Percentiles rank a stretch among this genome's conserved stretches.
Conservation (phyloP, 2,329 filamentous ascomycete genomes). For the Diaporthe citrichinensis region DNA sequence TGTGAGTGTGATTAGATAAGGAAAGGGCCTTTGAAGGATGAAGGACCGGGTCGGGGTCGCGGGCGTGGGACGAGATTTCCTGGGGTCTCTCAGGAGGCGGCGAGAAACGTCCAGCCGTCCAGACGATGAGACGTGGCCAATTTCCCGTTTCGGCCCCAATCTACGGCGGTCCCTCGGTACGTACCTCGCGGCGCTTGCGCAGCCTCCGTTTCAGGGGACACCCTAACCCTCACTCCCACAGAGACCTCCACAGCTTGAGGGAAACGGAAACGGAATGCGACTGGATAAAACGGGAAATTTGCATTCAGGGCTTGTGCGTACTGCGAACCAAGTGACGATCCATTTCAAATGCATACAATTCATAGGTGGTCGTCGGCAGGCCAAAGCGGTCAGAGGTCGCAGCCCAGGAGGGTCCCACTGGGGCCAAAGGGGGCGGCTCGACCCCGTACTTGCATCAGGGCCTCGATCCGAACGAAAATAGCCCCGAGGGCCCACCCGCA, state of each 20-base stretch:
- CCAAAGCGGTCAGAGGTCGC: conserved; percentile 22
- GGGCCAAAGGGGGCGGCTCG: conserved; percentile 1
- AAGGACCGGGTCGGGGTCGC: conserved; percentile 19
- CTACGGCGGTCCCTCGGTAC: conserved; percentile 14
- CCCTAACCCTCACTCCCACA: background rate
- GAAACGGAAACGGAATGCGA: background rate
- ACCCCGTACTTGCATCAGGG: conserved; percentile 18
- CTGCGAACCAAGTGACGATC: background rate
- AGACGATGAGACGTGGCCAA: conserved; percentile 40
- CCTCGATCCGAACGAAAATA: conserved; percentile 7
- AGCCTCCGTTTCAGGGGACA: conserved; percentile 10
- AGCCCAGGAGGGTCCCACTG: conserved; percentile 1
- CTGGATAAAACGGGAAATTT: background rate
- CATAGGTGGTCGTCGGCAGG: background rate
- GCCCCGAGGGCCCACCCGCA: background rate
- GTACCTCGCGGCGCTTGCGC: background rate
- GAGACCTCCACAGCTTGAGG: background rate
- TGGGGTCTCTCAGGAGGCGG: conserved; percentile 24
- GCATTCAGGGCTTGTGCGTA: background rate
- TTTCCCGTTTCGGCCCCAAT: conserved; percentile 37
- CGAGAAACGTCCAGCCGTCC: background rate
- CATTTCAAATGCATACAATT: background rate
- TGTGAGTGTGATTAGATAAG: conserved; percentile 28
- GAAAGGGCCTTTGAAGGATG: conserved; percentile 29
- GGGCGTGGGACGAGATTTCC: conserved; percentile 2